phyloP scores from a whole-genome alignment of 306 rosid genomes.

The Begonia peltatifolia region DNA sequence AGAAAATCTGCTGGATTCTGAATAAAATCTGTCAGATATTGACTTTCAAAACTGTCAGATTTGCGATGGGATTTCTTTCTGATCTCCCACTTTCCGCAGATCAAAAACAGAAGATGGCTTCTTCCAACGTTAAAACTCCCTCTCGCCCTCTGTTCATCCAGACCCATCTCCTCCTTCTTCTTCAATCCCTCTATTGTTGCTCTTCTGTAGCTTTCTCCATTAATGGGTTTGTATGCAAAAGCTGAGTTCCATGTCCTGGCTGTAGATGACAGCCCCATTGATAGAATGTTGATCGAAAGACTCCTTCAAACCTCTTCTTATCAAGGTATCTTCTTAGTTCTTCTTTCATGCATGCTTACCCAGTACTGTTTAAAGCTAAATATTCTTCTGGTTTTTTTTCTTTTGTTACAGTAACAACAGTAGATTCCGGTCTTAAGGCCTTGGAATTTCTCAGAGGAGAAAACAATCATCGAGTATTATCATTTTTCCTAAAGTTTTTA shows the following conservation, averaged over 20 bases:
- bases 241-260: slow-evolving; percentile 70
- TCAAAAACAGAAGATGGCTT: slow-evolving; percentile 11
- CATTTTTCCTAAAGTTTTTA: no score
- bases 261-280: slow-evolving; percentile 72
- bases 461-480: slow-evolving; percentile 25
- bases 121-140: background rate
- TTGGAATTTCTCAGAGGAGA: slow-evolving; percentile 11
- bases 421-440: background rate
- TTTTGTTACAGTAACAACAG: background rate
- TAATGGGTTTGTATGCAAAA: slow-evolving; percentile 44
- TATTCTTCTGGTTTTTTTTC: no score
- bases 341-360: no score
- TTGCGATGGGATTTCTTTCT: no score
- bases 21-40: slow-evolving; percentile 52
- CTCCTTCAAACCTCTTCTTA: slow-evolving; percentile 78
- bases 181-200: background rate
- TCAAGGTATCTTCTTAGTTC: slow-evolving; percentile 36
- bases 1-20: slow-evolving; percentile 48
- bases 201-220: background rate
- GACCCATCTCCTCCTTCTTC: background rate
- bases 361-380: no score
- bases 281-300: slow-evolving; percentile 68
- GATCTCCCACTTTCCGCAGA: slow-evolving; percentile 10
- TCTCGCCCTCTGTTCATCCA: background rate
- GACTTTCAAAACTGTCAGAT: slow-evolving; percentile 44